Percentiles rank a stretch among this genome's conserved stretches.
Conservation (phyloP, 169 alveolate genomes). For the Eimeria acervulina region DNA sequence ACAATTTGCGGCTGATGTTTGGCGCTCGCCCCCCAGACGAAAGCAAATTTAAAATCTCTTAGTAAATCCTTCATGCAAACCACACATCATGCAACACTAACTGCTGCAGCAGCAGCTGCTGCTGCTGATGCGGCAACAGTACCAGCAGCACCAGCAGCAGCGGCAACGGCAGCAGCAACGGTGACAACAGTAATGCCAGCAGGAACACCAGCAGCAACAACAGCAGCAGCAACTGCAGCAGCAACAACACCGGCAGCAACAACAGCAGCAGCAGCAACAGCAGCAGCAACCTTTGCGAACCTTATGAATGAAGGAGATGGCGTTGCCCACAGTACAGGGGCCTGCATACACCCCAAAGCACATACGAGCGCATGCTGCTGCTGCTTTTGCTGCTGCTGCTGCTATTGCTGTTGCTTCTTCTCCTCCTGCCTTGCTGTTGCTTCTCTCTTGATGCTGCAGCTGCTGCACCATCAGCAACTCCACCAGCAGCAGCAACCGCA, state of each 20-base stretch:
- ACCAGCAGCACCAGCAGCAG: slow-evolving; percentile 12
- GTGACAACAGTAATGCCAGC: neutral
- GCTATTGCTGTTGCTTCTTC: neutral
- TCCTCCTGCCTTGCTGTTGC: neutral
- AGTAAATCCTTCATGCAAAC: slow-evolving; percentile 87
- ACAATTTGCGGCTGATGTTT: slow-evolving; percentile 98
- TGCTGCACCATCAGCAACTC: neutral
- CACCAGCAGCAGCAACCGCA: too few species aligned
- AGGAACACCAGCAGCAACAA: neutral
- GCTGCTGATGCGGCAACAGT: neutral
- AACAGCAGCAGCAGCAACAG: neutral
- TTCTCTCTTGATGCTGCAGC: too few species aligned
- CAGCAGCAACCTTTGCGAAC: too few species aligned
- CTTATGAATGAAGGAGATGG: slow-evolving; percentile 63
- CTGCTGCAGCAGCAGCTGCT: neutral
- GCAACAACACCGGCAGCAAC: slow-evolving; percentile 9
- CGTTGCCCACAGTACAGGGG: slow-evolving; percentile 62
- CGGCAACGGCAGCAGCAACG: neutral
- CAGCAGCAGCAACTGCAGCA: neutral
- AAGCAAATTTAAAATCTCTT: slow-evolving; percentile 95
- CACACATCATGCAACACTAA: too few species aligned
- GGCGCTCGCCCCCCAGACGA: slow-evolving; percentile 98
- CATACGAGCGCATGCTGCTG: neutral
- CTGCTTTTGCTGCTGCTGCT: neutral
- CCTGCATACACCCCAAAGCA: slow-evolving; percentile 47